A percentile compares a stretch with the other conserved stretches of the same genome.
phyloP scores from a whole-genome alignment of 176 grass and related monocot species.

The Raddia guianensis region DNA sequence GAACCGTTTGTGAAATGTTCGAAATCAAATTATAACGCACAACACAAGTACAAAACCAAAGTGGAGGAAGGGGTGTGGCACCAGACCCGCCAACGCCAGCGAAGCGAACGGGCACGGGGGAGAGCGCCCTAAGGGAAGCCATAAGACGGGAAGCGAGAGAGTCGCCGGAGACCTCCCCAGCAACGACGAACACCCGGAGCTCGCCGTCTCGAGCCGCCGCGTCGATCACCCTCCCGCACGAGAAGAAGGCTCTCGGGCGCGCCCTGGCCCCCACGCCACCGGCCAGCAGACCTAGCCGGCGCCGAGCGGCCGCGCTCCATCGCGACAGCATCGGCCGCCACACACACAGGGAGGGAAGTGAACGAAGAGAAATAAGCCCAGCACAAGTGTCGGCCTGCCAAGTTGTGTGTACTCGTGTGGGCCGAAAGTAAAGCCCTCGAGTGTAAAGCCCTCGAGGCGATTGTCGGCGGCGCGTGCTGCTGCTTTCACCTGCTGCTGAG shows the following conservation, averaged over 20 bases:
- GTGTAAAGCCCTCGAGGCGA: slow-evolving; percentile 33
- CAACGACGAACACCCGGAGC: slow-evolving; percentile 86
- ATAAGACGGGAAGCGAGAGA: slow-evolving; percentile 84
- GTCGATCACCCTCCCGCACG: slow-evolving; percentile 51
- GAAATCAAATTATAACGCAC: background rate
- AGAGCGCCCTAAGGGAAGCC: slow-evolving; percentile 68
- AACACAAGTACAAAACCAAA: slow-evolving; percentile 17
- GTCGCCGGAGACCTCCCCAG: slow-evolving; percentile 95
- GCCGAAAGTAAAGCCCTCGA: slow-evolving; percentile 12
- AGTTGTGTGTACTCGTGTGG: background rate
- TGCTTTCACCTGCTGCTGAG: slow-evolving; percentile 23
- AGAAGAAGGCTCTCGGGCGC: slow-evolving; percentile 37
- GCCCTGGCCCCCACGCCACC: background rate
- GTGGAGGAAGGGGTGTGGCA: background rate
- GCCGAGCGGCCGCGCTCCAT: slow-evolving; percentile 31
- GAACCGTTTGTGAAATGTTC: background rate
- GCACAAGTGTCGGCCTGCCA: background rate
- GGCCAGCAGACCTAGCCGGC: background rate
- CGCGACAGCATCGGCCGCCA: slow-evolving; percentile 32
- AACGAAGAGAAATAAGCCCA: background rate
- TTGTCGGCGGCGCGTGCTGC: slow-evolving; percentile 7
- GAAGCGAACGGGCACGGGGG: slow-evolving; percentile 75
- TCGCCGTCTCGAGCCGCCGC: slow-evolving; percentile 72
- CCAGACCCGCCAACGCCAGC: slow-evolving; percentile 81
- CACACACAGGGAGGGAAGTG: background rate